These are phyloP conservation scores for Synchytrium microbalum DNA, from an alignment of 371 early-diverging fungal species.

Conservation along the genomic window DNA sequence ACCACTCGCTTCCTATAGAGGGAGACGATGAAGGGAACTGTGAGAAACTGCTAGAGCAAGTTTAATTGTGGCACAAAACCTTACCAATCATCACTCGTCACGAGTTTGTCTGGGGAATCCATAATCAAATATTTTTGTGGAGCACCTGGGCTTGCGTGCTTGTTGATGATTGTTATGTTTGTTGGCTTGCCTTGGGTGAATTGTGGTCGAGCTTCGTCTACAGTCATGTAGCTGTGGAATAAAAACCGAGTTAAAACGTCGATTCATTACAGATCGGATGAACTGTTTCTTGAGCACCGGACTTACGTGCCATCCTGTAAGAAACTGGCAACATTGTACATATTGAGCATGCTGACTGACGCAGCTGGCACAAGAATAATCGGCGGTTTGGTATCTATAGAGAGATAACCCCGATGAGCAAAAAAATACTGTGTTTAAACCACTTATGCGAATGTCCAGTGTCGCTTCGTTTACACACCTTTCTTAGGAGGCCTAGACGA, in stretches of 20 bases:
- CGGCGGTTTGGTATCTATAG: not conserved
- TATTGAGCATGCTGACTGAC: not conserved
- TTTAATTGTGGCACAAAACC: no score
- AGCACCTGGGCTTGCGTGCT: not conserved
- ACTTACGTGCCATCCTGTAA: not conserved
- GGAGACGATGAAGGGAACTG: no score
- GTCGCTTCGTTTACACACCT: not conserved
- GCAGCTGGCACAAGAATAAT: not conserved
- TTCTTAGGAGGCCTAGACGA: not conserved
- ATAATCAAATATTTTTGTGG: not conserved
- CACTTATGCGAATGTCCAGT: no score
- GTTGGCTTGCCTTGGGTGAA: not conserved
- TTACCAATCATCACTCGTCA: not conserved
- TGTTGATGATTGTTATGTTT: not conserved
- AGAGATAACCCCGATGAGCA: not conserved
- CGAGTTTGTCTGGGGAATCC: not conserved
- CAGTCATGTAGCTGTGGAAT: not conserved
- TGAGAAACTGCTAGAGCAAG: no score
- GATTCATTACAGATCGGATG: not conserved
- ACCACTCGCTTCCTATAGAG: not conserved
- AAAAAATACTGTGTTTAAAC: not conserved
- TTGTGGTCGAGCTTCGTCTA: not conserved
- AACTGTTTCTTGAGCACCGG: not conserved
- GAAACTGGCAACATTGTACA: not conserved
- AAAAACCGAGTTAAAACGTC: no score